These are phyloP conservation scores for Xerocomus amazonicus DNA, from an alignment of 1,284 basidiomycete species.

Conservation along the genomic window DNA sequence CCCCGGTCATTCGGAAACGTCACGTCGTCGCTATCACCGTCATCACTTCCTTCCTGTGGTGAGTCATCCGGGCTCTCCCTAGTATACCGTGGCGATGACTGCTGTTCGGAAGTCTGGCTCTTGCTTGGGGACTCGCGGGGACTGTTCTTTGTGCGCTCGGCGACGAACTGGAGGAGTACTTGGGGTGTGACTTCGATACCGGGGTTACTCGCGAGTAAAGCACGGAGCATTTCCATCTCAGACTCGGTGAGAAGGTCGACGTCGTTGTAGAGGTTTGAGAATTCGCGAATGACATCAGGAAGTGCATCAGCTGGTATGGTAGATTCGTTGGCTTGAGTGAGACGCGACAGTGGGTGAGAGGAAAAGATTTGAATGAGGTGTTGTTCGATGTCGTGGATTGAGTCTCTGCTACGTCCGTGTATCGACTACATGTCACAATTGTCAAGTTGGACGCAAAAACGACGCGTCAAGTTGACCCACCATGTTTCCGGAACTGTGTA, in stretches of 20 bases:
- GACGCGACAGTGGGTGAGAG: constrained; percentile 54
- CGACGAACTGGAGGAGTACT: constrained; percentile 62
- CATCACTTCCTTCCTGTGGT: constrained; percentile 28
- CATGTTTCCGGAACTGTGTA: constrained; percentile 20
- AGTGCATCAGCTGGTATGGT: constrained; percentile 65
- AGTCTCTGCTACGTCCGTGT: constrained; percentile 58
- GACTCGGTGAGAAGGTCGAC: constrained; percentile 54
- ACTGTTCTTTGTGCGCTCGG: constrained; percentile 52
- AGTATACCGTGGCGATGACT: constrained; percentile 13
- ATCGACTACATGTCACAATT: constrained; percentile 18
- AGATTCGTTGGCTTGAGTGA: constrained; percentile 54
- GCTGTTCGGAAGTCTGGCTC: constrained; percentile 27
- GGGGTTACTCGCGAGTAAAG: constrained; percentile 54
- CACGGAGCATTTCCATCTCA: constrained; percentile 55
- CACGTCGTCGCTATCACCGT: constrained; percentile 26
- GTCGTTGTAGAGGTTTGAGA: constrained; percentile 55
- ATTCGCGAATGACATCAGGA: constrained; percentile 59
- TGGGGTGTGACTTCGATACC: constrained; percentile 65
- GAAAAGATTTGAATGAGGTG: constrained; percentile 63
- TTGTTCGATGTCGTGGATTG: constrained; percentile 63
- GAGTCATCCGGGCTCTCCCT: constrained; percentile 32
- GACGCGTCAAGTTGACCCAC: constrained; percentile 23
- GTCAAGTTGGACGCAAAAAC: not conserved
- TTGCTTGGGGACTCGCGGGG: constrained; percentile 40
- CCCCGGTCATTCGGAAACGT: constrained; percentile 34